These are phyloP conservation scores for Colletotrichum tanaceti DNA, from an alignment of 2,329 filamentous ascomycete species.

Conservation along the genomic window DNA sequence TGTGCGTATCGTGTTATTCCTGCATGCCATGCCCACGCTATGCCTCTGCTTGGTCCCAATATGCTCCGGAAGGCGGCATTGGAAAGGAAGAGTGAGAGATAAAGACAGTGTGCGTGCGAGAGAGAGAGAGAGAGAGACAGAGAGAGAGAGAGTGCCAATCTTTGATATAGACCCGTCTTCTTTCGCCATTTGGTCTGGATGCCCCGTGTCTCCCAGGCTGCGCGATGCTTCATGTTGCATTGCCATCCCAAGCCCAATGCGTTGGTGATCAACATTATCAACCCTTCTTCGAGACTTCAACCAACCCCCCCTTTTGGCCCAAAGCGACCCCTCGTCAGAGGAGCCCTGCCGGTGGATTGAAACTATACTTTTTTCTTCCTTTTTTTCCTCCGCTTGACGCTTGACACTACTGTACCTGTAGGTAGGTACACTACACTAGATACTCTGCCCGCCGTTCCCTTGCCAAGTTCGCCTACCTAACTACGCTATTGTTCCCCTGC, in stretches of 20 bases:
- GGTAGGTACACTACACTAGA: too few relatives aligned
- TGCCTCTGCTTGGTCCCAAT: background rate
- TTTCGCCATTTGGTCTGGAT: background rate
- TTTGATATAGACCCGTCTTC: background rate
- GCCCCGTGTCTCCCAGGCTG: background rate
- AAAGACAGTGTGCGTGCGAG: too few relatives aligned
- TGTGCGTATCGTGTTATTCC: background rate
- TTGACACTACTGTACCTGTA: too few relatives aligned
- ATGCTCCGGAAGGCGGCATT: background rate
- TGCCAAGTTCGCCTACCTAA: background rate
- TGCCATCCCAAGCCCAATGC: constrained; percentile 24
- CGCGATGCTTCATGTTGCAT: constrained; percentile 11
- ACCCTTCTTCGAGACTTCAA: constrained; percentile 21
- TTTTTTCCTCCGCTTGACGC: constrained; percentile 2
- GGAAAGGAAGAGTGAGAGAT: background rate
- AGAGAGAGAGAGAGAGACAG: too few relatives aligned
- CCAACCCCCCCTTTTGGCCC: background rate
- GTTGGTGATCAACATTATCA: constrained; percentile 34
- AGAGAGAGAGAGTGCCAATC: too few relatives aligned
- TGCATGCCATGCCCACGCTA: background rate
- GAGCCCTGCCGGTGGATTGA: constrained; percentile 27
- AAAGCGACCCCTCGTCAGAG: constrained; percentile 13
- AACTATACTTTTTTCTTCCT: constrained; percentile 20
- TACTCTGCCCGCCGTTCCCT: constrained; percentile 18
- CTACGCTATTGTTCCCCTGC: constrained; percentile 6